Evolutionary conservation across 1,139 yeast genomes (phyloP).

Genomic region (Zhuliangozyma parablackwelliae): DNA sequence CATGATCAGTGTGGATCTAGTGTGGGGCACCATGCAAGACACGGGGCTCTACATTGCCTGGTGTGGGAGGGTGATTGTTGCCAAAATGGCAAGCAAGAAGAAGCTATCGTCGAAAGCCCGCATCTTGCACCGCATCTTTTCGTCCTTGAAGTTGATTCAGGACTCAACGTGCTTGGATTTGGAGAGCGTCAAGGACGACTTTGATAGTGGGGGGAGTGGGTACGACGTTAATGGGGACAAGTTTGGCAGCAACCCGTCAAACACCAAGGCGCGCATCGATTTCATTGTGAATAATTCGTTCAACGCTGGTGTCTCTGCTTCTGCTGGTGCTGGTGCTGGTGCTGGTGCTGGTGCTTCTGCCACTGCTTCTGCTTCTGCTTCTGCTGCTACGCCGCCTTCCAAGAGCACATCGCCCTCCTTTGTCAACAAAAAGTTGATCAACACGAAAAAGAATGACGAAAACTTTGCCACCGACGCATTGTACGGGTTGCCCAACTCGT

Average conservation of each 20-base stretch:
- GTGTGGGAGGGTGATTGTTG: conserved; percentile 70
- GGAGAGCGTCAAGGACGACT: conserved; percentile 34
- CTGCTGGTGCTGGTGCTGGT: conserved; percentile 1
- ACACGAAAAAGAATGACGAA: conserved; percentile 44
- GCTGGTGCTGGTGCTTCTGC: background rate
- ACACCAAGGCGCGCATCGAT: conserved; percentile 38
- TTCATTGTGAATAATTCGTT: conserved; percentile 37
- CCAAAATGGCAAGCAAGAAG: conserved; percentile 64
- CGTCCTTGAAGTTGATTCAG: conserved; percentile 70
- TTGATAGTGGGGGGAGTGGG: conserved; percentile 25
- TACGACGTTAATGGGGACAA: conserved; percentile 41
- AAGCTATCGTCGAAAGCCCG: conserved; percentile 72
- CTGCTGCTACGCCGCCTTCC: conserved; percentile 3
- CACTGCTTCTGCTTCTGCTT: background rate
- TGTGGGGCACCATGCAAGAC: conserved; percentile 90
- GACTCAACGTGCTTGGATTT: conserved; percentile 62
- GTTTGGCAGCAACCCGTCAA: conserved; percentile 15
- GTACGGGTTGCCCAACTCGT: conserved; percentile 80
- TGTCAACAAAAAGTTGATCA: conserved; percentile 41
- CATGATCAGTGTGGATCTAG: conserved; percentile 84
- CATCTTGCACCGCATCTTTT: conserved; percentile 71
- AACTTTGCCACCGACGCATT: conserved; percentile 75
- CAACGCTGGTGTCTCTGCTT: background rate
- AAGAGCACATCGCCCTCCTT: conserved; percentile 36
- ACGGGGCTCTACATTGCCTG: conserved; percentile 71